Conservation (phyloP, 225 moss, liverwort and hornwort species). For the Pleurozium schreberi region DNA sequence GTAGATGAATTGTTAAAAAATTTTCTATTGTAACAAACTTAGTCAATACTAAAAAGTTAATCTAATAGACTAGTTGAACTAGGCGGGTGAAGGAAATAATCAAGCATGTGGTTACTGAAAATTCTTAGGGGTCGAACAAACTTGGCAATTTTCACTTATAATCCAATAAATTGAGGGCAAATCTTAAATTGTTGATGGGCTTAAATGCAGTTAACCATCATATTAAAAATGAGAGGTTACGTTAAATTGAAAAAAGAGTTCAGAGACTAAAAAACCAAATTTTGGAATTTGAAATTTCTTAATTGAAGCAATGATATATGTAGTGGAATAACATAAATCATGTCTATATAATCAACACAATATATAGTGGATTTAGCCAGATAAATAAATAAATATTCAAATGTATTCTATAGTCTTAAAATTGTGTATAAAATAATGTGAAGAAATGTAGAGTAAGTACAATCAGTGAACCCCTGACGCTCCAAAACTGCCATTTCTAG, state of each 20-base stretch:
- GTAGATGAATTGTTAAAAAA: not conserved
- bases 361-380: not conserved
- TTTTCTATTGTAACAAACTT: too few species aligned
- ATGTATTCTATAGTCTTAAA: not conserved
- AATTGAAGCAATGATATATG: not conserved
- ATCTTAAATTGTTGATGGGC: not conserved
- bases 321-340: not conserved
- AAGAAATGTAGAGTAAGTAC: too few species aligned
- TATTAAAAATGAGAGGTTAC: not conserved
- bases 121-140: not conserved
- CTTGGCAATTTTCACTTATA: rapidly evolving
- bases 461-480: too few species aligned
- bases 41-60: too few species aligned
- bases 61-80: not conserved
- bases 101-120: not conserved
- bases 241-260: not conserved
- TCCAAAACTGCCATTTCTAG: too few species aligned
- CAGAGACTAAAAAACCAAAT: too few species aligned
- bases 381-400: too few species aligned
- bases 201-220: rapidly evolving
- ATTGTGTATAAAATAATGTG: not conserved
- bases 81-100: not conserved
- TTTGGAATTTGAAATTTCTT: too few species aligned
- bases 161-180: not conserved
- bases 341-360: not conserved